Base-by-base conservation (phyloP, 2,329 filamentous ascomycete genomes). In the Stenocarpella maydis region DNA sequence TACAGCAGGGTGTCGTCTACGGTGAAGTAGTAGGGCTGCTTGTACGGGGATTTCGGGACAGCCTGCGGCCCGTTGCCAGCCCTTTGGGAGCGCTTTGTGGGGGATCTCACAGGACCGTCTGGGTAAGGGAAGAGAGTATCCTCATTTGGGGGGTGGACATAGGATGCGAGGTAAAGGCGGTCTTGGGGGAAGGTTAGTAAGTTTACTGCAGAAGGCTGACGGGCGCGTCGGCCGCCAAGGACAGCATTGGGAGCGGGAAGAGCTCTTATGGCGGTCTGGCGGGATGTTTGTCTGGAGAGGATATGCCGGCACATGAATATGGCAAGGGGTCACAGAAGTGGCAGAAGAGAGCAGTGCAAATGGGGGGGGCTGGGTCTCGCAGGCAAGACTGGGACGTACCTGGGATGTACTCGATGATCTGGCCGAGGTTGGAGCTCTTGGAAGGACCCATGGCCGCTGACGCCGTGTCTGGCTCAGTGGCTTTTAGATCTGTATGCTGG, bases 361-460 rank as follows among this genome's bases (percentile, higher is more conserved):
- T 12, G 34, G 12, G 5, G 34, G 6, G 4, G 34, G 5, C 12
- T 37, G 34, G 34, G 5, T 37, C n/a, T n/a, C 12, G 34, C 34
- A 12, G 34, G 31, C 31, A 24, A 34, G 69, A 28, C 52, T 45
- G 26, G 6, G 7, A 83, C 88, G 77, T 86, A 97, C 94, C 93
- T 85, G 94, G 92, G 76, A 98, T 97, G 82, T 97, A 98, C 85
- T 98, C 95, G 78, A 98, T 95, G 76, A 97, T 90, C 84, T 97
- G 93, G 72, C 93, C 94, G 83, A 93, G 88, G 81, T 90, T 92
- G 79, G 87, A 77, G 78, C 76, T 77, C 79, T 81, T 79, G 74
- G 79, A 75, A 82, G 73, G 74, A 73, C 76, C 73, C 77, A 85
- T 84, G 81, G 77, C 80, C 71, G 76, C 76, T 73, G 74, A 74